A percentile compares a stretch with the other conserved stretches of the same genome.
phyloP scores from a whole-genome alignment of 495 filamentous ascomycete genomes.

The Oleoguttula mirabilis region DNA sequence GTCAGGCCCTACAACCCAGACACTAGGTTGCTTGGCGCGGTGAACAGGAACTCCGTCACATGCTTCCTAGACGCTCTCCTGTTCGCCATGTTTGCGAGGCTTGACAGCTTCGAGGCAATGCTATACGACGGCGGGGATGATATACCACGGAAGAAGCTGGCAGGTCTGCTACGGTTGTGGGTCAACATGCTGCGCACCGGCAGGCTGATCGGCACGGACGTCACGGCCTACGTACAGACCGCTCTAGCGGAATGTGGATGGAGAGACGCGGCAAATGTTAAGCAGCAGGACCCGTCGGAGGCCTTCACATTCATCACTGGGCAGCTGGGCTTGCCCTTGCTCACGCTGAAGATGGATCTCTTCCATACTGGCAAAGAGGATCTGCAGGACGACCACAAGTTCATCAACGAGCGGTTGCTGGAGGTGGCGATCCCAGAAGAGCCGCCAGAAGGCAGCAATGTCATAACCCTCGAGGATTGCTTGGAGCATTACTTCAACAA shows the following conservation, averaged over 20 bases:
- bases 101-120: conserved; percentile 85
- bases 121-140: conserved; percentile 59
- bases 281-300: conserved; percentile 89
- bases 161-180: conserved; percentile 69
- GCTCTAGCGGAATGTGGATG: conserved; percentile 81
- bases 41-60: conserved; percentile 74
- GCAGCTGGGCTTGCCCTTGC: conserved; percentile 70
- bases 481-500: conserved; percentile 93
- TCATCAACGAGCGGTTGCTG: conserved; percentile 81
- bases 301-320: conserved; percentile 92
- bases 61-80: conserved; percentile 89
- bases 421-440: conserved; percentile 68
- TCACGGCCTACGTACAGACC: conserved; percentile 73
- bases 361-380: conserved; percentile 82
- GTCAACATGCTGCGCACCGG: conserved; percentile 83
- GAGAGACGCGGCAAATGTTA: conserved; percentile 61
- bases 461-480: conserved; percentile 74
- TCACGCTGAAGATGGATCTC: conserved; percentile 88
- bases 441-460: conserved; percentile 45
- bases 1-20: conserved; percentile 58
- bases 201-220: conserved; percentile 70
- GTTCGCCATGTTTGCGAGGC: conserved; percentile 88
- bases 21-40: conserved; percentile 67
- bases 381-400: conserved; percentile 77
- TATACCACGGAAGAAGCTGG: conserved; percentile 58